These are phyloP conservation scores for Paragyromitra xinjiangensis DNA, from an alignment of 495 filamentous ascomycete genomes.

Conservation along the genomic window DNA sequence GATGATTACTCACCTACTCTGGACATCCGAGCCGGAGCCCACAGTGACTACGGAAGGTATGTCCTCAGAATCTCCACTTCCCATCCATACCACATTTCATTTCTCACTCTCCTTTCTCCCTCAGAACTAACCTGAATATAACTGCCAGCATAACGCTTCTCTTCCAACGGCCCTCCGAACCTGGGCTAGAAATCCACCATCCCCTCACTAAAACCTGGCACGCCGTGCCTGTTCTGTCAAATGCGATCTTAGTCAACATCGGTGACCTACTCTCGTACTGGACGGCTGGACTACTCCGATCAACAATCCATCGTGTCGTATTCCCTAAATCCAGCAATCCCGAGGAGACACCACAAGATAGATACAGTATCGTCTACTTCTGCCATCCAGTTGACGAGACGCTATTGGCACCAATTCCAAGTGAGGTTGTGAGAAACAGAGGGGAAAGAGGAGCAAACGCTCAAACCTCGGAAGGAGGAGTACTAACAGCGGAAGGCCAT, in stretches of 20 bases:
- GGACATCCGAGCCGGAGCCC: conserved; percentile 72
- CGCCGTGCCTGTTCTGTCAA: conserved; percentile 69
- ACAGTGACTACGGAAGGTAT: conserved; percentile 70
- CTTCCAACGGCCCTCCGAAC: conserved; percentile 81
- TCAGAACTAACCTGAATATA: background rate
- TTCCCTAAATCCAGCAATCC: conserved; percentile 66
- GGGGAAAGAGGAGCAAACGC: conserved; percentile 59
- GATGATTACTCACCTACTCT: conserved; percentile 63
- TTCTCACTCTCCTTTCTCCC: background rate
- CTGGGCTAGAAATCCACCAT: conserved; percentile 84
- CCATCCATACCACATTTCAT: no score
- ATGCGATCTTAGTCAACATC: conserved; percentile 86
- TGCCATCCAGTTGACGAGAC: conserved; percentile 82
- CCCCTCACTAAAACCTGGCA: conserved; percentile 65
- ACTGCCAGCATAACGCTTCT: conserved; percentile 68
- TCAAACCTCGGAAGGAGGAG: conserved; percentile 59
- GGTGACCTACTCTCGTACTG: conserved; percentile 91
- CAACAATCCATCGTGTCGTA: conserved; percentile 88
- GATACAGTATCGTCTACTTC: conserved; percentile 91
- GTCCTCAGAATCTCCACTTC: conserved; percentile 46
- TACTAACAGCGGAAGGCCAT: conserved; percentile 85
- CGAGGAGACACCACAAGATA: conserved; percentile 64
- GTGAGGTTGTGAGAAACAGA: conserved; percentile 63
- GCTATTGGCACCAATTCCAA: conserved; percentile 78
- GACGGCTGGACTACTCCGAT: conserved; percentile 84